Percentiles rank a stretch among this genome's conserved stretches.
phyloP scores from a whole-genome alignment of 352 stramenopile species.

The Plasmopara muralis region DNA sequence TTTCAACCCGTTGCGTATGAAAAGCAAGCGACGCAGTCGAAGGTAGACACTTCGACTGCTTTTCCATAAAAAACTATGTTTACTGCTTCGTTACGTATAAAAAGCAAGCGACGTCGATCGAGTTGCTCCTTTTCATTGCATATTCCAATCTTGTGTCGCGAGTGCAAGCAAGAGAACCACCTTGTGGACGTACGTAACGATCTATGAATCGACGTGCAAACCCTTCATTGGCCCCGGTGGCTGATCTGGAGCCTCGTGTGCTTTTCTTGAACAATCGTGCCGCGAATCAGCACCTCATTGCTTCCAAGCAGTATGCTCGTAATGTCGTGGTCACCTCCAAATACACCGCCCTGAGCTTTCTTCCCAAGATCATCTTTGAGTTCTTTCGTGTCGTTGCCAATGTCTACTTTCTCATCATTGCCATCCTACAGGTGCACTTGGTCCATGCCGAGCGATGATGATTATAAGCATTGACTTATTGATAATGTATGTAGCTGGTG shows the following conservation, averaged over 20 bases:
- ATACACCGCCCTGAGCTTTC: slow-evolving; percentile 88
- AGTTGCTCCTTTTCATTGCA: too few species aligned
- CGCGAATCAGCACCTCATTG: slow-evolving; percentile 52
- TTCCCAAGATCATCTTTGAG: slow-evolving; percentile 91
- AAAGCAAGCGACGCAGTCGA: too few species aligned
- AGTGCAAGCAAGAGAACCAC: neutral
- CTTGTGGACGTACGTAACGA: slow-evolving; percentile 7
- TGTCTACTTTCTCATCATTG: slow-evolving; percentile 93
- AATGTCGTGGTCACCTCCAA: slow-evolving; percentile 88
- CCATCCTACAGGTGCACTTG: slow-evolving; percentile 71
- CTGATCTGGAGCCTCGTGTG: slow-evolving; percentile 30
- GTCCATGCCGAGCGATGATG: neutral
- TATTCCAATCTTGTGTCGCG: too few species aligned
- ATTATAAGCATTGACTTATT: neutral
- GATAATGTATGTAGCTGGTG: slow-evolving; percentile 27
- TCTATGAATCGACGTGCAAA: slow-evolving; percentile 15
- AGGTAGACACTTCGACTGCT: too few species aligned
- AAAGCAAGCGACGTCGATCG: too few species aligned
- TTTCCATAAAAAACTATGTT: too few species aligned
- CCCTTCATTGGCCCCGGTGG: slow-evolving; percentile 11
- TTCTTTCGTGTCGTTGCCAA: slow-evolving; percentile 93
- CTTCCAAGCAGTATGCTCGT: slow-evolving; percentile 40
- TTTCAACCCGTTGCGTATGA: too few species aligned
- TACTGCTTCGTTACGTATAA: too few species aligned
- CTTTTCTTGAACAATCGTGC: slow-evolving; percentile 45